phyloP scores from a whole-genome alignment of 495 filamentous ascomycete genomes.

The Apodospora peruviana region DNA sequence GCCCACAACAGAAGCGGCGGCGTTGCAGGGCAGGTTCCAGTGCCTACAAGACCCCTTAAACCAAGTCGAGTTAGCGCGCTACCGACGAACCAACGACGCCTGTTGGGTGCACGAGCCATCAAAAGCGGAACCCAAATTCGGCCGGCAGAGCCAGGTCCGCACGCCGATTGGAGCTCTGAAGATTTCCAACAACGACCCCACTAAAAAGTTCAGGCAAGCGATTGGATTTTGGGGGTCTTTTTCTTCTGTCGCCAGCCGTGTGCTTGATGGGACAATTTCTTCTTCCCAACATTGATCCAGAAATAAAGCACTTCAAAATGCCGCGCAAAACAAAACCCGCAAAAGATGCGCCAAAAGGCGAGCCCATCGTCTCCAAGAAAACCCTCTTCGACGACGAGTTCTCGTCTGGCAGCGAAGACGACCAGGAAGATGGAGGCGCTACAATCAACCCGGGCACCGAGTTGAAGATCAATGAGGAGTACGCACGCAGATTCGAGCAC shows the following conservation, averaged over 20 bases:
- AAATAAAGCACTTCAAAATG: constrained; percentile 10
- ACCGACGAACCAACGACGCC: constrained; percentile 1
- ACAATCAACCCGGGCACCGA: constrained; percentile 43
- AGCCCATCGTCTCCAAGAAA: constrained; percentile 10
- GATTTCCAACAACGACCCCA: constrained; percentile 12
- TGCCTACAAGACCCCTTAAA: not conserved
- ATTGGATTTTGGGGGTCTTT: not conserved
- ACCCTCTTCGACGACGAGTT: constrained; percentile 28
- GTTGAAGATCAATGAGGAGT: constrained; percentile 87
- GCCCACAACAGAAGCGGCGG: constrained; percentile 5
- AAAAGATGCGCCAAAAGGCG: not conserved
- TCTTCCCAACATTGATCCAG: no score
- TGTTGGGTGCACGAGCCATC: constrained; percentile 1
- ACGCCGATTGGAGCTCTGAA: not conserved
- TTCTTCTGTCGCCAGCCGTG: no score
- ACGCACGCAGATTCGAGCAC: constrained; percentile 82
- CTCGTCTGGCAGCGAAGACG: constrained; percentile 40
- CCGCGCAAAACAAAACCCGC: constrained; percentile 5
- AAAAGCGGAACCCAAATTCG: no score
- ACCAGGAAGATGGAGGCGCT: constrained; percentile 53
- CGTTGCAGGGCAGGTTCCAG: constrained; percentile 6
- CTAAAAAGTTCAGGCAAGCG: constrained; percentile 20
- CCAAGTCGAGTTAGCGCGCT: constrained; percentile 3
- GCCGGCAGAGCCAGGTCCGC: not conserved
- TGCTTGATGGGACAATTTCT: no score